Evolutionary conservation across 768 basidiomycete species (phyloP).

Genomic region (Termitomyces sp.): DNA sequence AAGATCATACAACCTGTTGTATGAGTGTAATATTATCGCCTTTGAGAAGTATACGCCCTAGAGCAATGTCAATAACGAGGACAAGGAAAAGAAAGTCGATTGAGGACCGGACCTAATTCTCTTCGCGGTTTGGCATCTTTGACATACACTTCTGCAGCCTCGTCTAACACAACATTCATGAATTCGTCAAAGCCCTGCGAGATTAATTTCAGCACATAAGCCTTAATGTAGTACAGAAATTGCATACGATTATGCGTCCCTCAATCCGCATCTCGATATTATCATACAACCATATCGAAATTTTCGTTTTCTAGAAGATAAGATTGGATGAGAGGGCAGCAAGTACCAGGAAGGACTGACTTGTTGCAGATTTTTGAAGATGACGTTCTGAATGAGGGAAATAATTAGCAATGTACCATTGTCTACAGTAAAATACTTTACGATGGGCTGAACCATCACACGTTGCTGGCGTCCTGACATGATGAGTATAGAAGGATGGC

Average conservation of each 20-base stretch:
- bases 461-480: conserved; percentile 94
- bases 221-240: neutral
- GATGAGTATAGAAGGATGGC: conserved; percentile 24
- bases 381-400: conserved; percentile 68
- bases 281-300: conserved; percentile 95
- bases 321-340: conserved; percentile 11
- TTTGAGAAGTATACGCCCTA: conserved; percentile 94
- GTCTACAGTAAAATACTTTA: conserved; percentile 37
- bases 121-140: conserved; percentile 84
- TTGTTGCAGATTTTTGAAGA: conserved; percentile 96
- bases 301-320: conserved; percentile 58
- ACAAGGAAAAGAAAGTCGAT: neutral
- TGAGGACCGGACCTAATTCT: conserved; percentile 65
- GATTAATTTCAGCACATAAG: neutral
- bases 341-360: conserved; percentile 31
- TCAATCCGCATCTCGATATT: conserved; percentile 97
- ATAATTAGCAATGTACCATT: conserved; percentile 10
- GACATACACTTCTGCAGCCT: conserved; percentile 88
- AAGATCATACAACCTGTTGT: conserved; percentile 52
- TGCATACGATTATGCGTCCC: conserved; percentile 90
- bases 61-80: conserved; percentile 8
- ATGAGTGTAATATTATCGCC: conserved; percentile 99
- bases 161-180: conserved; percentile 97
- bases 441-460: conserved; percentile 99
- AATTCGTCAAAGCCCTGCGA: conserved; percentile 98